phyloP scores from a whole-genome alignment of 768 basidiomycete genomes.

The Pleurotus cornucopiae region DNA sequence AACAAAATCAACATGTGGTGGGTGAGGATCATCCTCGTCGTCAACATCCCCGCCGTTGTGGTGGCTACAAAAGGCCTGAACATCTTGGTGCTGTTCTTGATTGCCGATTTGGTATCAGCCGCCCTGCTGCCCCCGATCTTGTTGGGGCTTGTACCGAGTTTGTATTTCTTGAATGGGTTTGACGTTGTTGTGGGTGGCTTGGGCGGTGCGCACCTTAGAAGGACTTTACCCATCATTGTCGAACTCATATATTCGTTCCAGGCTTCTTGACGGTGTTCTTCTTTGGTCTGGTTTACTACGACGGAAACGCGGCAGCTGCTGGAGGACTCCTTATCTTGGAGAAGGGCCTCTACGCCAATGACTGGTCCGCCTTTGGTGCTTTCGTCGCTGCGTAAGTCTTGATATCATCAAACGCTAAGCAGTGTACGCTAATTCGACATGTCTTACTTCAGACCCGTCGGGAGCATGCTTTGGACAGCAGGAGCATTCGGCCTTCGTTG shows the following conservation, averaged over 20 bases:
- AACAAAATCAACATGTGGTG: constrained; percentile 9
- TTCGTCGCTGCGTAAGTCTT: background rate
- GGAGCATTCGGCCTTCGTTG: background rate
- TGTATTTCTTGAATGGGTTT: constrained; percentile 6
- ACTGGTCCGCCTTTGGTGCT: constrained; percentile 11
- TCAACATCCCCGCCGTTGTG: constrained; percentile 3
- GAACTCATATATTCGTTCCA: background rate
- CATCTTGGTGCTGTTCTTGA: constrained; percentile 8
- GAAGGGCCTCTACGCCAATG: background rate
- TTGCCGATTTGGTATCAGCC: constrained; percentile 6
- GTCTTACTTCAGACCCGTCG: background rate
- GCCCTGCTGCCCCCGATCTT: background rate
- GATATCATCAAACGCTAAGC: background rate
- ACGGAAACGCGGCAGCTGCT: constrained; percentile 1
- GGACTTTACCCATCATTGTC: background rate
- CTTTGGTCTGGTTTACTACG: constrained; percentile 4
- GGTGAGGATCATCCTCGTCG: constrained; percentile 4
- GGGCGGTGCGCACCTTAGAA: background rate
- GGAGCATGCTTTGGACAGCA: constrained; percentile 6
- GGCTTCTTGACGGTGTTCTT: constrained; percentile 5
- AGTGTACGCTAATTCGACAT: background rate
- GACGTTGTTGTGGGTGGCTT: constrained; percentile 4
- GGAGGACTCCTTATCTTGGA: constrained; percentile 1
- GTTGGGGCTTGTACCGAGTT: background rate
- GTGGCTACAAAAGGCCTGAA: constrained; percentile 1